Base-by-base conservation (phyloP, 331 rosid species). In the Pyracantha coccinea region DNA sequence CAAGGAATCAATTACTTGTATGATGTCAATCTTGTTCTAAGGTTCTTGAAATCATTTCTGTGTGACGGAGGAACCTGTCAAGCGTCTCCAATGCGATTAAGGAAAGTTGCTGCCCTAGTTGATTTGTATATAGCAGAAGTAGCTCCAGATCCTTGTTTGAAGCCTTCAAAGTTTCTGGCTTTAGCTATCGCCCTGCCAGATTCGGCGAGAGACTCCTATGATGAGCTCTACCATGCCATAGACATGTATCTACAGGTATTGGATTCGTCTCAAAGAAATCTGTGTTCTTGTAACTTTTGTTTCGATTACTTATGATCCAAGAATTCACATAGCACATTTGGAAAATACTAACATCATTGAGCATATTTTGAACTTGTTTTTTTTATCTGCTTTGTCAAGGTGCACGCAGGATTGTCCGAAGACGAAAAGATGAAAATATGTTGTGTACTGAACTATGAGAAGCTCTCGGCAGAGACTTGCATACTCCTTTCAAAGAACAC, bases 181-280 rank as follows among this genome's bases (percentile, higher is more conserved):
- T 81, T 93, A 62, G 83, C 85, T 44, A 77, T 53, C 24, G 84
- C 89, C 33, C 67, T 93, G 44, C 96, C 98, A 0, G 96, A 91
- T 75, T 86, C 86, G 52, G 94, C 96, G 0, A 85, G 98, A 83
- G 91, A 84, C 79, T 93, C 94, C 31, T 82, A 81, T 68, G 96
- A 93, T 58, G 85, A 82, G 75, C 84, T 93, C 78, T 93, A 93
- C 82, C 88, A 75, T 59, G 97, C 94, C 72, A 61, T 84, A 19
- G 96, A 89, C 85, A 91, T 91, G 94, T 91, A 89, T 78, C 80
- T 93, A 73, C 90, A 89, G 98, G 98, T 93, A 89, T 50, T 71
- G 17, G 57, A 24, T 75, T 54, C 32, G 58, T 77, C 68, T 70
- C 45, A 20, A 4, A 5, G 7, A 19, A 25, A 8, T 62, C 4